Evolutionary conservation across 495 filamentous ascomycete genomes (phyloP).

Genomic region (Venustampulla echinocandica): DNA sequence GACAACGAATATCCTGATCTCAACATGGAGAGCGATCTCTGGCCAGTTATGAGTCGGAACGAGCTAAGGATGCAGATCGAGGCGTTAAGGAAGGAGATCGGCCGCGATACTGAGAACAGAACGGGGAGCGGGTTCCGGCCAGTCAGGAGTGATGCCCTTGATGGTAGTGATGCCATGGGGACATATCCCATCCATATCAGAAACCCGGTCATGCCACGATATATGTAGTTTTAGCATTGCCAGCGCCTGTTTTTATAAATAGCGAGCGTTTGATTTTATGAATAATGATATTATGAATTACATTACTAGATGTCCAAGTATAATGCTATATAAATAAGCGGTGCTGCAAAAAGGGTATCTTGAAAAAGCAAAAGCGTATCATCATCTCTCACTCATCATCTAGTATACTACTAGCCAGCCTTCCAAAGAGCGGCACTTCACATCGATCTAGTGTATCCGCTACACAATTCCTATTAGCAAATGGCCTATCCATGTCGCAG

Average conservation of each 20-base stretch:
- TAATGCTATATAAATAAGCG: background rate
- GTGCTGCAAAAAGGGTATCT: constrained; percentile 14
- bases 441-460: constrained; percentile 74
- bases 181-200: constrained; percentile 6
- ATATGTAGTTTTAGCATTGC: background rate
- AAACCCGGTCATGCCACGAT: constrained; percentile 4
- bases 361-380: background rate
- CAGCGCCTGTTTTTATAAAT: no score
- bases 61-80: constrained; percentile 49
- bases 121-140: constrained; percentile 35
- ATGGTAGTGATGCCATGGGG: background rate
- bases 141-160: constrained; percentile 26
- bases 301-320: background rate
- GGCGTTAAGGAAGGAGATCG: constrained; percentile 47
- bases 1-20: background rate
- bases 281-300: constrained; percentile 9
- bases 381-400: constrained; percentile 64
- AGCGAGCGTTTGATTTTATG: no score
- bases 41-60: constrained; percentile 40
- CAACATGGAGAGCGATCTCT: constrained; percentile 34
- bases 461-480: constrained; percentile 26
- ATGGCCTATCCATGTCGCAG: background rate
- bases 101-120: constrained; percentile 21
- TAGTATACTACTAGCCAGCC: constrained; percentile 78
- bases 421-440: constrained; percentile 82